phyloP scores from a whole-genome alignment of 352 stramenopile genomes.

The Blastocystis sp. region DNA sequence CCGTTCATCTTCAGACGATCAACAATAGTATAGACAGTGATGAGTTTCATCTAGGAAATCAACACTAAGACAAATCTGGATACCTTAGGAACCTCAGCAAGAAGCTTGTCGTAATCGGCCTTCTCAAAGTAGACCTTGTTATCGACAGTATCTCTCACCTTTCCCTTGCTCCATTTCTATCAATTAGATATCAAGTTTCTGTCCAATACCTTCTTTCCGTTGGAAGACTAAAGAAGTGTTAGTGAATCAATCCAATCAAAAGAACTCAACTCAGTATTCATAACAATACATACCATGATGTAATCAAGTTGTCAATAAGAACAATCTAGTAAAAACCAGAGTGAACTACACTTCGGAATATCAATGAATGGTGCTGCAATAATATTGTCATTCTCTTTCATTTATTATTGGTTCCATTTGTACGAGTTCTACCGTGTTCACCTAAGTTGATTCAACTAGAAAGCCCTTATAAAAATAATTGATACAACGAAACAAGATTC shows the following conservation, averaged over 20 bases:
- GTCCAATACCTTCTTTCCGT: slow-evolving; percentile 53
- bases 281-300: slow-evolving; percentile 45
- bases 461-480: neutral
- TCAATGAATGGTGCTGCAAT: neutral
- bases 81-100: slow-evolving; percentile 61
- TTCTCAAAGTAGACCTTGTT: slow-evolving; percentile 63
- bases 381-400: neutral
- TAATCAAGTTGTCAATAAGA: slow-evolving; percentile 59
- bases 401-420: neutral
- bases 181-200: neutral
- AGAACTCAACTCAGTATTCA: neutral
- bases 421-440: neutral
- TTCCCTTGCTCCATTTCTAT: slow-evolving; percentile 63
- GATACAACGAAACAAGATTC: neutral
- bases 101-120: slow-evolving; percentile 59
- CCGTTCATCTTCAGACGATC: slow-evolving; percentile 63
- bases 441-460: neutral
- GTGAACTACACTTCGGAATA: slow-evolving; percentile 3
- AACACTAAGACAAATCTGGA: neutral
- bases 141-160: slow-evolving; percentile 60
- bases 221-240: slow-evolving; percentile 55
- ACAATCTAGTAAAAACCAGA: slow-evolving; percentile 44
- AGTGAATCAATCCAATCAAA: neutral
- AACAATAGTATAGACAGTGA: slow-evolving; percentile 60
- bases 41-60: slow-evolving; percentile 60